Conservation (phyloP, 352 stramenopile species). For the Phytopythium oedochilum region DNA sequence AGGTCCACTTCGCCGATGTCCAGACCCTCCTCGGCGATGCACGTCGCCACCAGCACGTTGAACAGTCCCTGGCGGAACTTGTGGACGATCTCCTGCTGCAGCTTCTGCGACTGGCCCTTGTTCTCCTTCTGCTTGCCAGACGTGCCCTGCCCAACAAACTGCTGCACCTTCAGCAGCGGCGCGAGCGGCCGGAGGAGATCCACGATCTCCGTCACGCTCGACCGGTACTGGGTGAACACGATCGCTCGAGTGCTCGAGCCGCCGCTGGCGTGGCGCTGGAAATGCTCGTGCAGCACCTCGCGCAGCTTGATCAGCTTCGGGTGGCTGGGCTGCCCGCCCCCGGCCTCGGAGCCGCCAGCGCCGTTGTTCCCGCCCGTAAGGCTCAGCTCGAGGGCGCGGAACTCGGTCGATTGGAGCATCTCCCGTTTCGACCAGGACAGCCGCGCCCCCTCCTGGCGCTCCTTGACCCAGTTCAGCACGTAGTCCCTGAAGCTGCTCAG, state of each 20-base stretch:
- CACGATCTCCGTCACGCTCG: slow-evolving; percentile 94
- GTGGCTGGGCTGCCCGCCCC: slow-evolving; percentile 29
- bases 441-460: slow-evolving; percentile 35
- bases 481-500: slow-evolving; percentile 71
- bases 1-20: slow-evolving; percentile 95
- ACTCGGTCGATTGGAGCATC: slow-evolving; percentile 67
- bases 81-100: slow-evolving; percentile 94
- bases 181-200: slow-evolving; percentile 54
- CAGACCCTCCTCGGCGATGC: slow-evolving; percentile 95
- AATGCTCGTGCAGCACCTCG: slow-evolving; percentile 84
- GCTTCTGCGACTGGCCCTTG: slow-evolving; percentile 92
- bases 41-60: slow-evolving; percentile 94
- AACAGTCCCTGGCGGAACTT: slow-evolving; percentile 86
- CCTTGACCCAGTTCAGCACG: slow-evolving; percentile 50
- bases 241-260: slow-evolving; percentile 92
- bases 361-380: slow-evolving; percentile 21
- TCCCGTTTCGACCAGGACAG: slow-evolving; percentile 81
- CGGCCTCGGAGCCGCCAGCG: slow-evolving; percentile 3
- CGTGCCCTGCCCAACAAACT: slow-evolving; percentile 92
- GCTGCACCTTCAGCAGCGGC: slow-evolving; percentile 83
- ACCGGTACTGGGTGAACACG: slow-evolving; percentile 97
- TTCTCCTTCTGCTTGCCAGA: slow-evolving; percentile 79
- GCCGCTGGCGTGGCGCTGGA: slow-evolving; percentile 58
- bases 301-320: slow-evolving; percentile 91
- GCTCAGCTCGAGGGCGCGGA: slow-evolving; percentile 49